These are phyloP conservation scores for Acephala macrosclerotiorum DNA, from an alignment of 2,329 filamentous ascomycete species.

Conservation along the genomic window DNA sequence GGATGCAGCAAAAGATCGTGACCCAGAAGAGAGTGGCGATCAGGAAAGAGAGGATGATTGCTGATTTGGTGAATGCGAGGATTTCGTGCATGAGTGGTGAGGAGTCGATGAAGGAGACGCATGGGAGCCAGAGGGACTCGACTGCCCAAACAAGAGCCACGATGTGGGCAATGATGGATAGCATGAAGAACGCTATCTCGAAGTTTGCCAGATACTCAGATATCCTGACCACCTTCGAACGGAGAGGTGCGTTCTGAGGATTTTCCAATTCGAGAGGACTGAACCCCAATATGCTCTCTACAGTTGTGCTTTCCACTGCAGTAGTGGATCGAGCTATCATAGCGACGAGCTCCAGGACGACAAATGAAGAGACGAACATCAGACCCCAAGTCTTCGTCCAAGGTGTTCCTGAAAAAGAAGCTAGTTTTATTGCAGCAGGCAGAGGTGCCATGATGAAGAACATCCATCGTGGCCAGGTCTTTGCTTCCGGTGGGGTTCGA, in stretches of 20 bases:
- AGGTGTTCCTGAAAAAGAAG: conserved; percentile 27
- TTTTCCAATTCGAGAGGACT: neutral
- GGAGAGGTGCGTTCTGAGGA: neutral
- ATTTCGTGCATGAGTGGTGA: neutral
- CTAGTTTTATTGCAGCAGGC: conserved; percentile 26
- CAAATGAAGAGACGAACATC: conserved; percentile 26
- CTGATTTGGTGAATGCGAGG: neutral
- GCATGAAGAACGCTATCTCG: neutral
- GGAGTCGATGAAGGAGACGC: neutral
- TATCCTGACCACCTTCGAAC: neutral
- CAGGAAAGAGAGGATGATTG: neutral
- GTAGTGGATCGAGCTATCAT: neutral
- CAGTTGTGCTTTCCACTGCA: neutral
- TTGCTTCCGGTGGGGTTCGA: neutral
- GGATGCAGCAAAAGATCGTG: neutral
- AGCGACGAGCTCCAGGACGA: conserved; percentile 17
- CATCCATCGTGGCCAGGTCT: conserved; percentile 24
- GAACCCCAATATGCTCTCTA: neutral
- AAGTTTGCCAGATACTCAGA: neutral
- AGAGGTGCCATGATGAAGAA: conserved; percentile 29
- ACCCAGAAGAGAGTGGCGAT: neutral
- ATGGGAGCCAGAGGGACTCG: neutral
- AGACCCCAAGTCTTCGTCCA: conserved; percentile 27
- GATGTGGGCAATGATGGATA: neutral
- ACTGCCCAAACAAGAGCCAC: neutral